Percentiles rank a stretch among this genome's conserved stretches.
Evolutionary conservation across 208 protist genomes (phyloP).

Genomic region (Trypanosomatidae sp.): DNA sequence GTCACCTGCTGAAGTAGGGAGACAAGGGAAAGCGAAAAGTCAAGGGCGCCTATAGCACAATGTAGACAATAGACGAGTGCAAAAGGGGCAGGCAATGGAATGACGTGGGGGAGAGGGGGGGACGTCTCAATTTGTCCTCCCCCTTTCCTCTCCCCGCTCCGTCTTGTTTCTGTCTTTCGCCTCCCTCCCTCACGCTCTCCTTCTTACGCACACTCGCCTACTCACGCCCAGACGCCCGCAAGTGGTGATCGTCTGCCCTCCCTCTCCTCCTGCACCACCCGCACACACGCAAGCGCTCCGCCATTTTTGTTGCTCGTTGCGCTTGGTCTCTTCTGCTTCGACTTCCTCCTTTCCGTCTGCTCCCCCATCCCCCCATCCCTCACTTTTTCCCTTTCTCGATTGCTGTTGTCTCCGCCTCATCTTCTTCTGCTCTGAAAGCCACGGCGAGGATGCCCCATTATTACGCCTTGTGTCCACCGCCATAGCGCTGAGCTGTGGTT

Average conservation of each 20-base stretch:
- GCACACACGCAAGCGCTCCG: neutral
- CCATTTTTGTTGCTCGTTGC: neutral
- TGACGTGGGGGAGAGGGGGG: neutral
- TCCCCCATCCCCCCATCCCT: neutral
- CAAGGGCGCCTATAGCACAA: too few relatives aligned
- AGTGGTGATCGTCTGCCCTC: neutral
- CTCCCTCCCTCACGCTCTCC: neutral
- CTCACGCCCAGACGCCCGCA: neutral
- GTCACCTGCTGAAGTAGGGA: too few relatives aligned
- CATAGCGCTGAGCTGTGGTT: neutral
- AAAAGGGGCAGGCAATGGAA: too few relatives aligned
- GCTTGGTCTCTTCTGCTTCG: neutral
- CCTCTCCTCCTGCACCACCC: neutral
- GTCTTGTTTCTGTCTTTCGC: neutral
- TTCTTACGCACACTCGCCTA: neutral
- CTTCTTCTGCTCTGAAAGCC: neutral
- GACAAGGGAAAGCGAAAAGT: too few relatives aligned
- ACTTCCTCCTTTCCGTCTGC: neutral
- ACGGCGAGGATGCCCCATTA: neutral
- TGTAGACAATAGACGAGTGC: too few relatives aligned
- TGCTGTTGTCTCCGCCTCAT: neutral
- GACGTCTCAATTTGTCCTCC: neutral
- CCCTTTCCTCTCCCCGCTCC: neutral
- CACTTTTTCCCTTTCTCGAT: neutral
- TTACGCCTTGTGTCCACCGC: neutral